Evolutionary conservation across 75 land plant genomes (phyloP).

Genomic region (Ceratopteris richardii): DNA sequence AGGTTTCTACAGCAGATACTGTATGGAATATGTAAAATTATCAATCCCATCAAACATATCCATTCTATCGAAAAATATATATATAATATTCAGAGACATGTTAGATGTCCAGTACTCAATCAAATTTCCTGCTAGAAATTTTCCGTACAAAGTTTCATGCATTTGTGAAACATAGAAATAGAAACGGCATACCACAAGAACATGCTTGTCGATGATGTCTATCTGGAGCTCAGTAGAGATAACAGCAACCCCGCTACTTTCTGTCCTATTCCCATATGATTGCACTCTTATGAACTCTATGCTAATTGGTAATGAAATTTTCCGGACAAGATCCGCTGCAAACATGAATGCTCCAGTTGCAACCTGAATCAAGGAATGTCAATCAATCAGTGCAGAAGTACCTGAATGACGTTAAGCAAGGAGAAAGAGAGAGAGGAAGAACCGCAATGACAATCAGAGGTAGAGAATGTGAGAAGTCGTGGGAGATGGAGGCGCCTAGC

Average conservation of each 20-base stretch:
- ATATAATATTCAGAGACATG: too few relatives aligned
- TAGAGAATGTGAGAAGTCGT: constrained; percentile 26
- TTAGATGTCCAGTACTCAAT: too few relatives aligned
- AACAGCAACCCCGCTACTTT: constrained; percentile 42
- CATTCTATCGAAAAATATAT: too few relatives aligned
- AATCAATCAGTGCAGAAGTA: too few relatives aligned
- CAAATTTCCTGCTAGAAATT: not conserved
- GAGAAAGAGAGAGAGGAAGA: too few relatives aligned
- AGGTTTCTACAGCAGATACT: too few relatives aligned
- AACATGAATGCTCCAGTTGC: constrained; percentile 90
- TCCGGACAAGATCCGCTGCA: constrained; percentile 72
- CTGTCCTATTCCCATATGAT: constrained; percentile 63
- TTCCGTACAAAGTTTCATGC: not conserved
- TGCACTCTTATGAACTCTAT: constrained; percentile 67
- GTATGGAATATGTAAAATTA: too few relatives aligned
- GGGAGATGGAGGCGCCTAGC: constrained; percentile 44
- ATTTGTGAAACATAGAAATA: not conserved
- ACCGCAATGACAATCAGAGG: constrained; percentile 56
- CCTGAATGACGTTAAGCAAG: too few relatives aligned
- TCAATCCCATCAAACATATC: too few relatives aligned
- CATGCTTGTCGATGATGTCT: constrained; percentile 63
- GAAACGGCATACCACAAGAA: constrained; percentile 46
- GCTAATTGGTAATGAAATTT: constrained; percentile 36
- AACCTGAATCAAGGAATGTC: too few relatives aligned
- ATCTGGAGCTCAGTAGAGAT: constrained; percentile 48